Base-by-base conservation (phyloP, 2,329 filamentous ascomycete genomes). In the Fusarium sp. region DNA sequence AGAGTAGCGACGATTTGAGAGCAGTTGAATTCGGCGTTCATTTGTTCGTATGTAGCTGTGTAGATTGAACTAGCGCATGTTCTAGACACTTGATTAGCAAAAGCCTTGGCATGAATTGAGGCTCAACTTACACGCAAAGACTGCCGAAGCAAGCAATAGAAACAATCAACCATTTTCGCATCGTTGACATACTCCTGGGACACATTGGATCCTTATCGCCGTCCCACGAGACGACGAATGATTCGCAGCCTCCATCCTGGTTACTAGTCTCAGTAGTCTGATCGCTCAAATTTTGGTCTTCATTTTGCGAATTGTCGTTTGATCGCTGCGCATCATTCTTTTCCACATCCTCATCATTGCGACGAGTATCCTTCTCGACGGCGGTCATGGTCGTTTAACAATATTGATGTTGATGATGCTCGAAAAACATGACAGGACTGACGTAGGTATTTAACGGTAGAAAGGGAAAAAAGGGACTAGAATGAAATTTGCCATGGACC, bases 11-110 rank as follows among this genome's bases (percentile, higher is more conserved):
- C 37, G 6, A 70, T 46, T 0, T 40, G 56, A 2, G 71, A 65
- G 8, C 20, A 50, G 20, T 59, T 33, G 46, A 73, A 67, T 4
- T 72, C 71, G 2, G 49, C 45, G 20, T 62, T 62, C 41, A 73
- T 68, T 28, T 73, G 69, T 0, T 44, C 34, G 12, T 73, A 73
- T 0, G 71, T 73, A 3, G 71, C 31, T 3, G 71, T 72, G 79
- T 97, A 97, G 71, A 96, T 87, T 6, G 92, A 94, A 36, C 91
- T 93, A 2, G 91, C 87, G 76, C 91, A 93, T 13, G 92, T 95
- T 57, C 90, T 92, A 13, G 0, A 15, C 0, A 13, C 0, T 18
- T 5, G 13, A 4, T 65, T 1, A 65, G 61, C n/a, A 16, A 12
- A 0, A n/a, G 4, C 8, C 47, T 7, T 7, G 3, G 9, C 8